These are phyloP conservation scores for Luffa aegyptiaca DNA, from an alignment of 306 rosid genomes.

Conservation along the genomic window DNA sequence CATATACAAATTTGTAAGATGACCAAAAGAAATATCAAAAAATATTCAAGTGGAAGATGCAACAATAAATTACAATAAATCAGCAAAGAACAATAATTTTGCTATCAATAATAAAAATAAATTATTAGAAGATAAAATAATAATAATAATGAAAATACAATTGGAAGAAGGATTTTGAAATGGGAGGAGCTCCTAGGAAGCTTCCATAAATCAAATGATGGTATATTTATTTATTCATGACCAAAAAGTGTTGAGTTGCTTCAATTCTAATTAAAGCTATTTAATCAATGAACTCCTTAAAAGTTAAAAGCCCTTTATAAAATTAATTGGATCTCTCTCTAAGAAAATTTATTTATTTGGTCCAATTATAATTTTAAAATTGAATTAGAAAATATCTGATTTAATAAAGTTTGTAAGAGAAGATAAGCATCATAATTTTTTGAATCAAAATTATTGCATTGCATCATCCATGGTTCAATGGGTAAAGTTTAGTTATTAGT, in stretches of 20 bases:
- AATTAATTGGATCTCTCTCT: neutral
- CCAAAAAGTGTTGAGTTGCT: neutral
- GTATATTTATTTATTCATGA: neutral
- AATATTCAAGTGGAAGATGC: neutral
- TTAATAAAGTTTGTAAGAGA: neutral
- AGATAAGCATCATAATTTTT: neutral
- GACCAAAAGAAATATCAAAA: neutral
- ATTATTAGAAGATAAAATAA: neutral
- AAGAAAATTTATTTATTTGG: neutral
- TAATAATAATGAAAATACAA: neutral
- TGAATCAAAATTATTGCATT: neutral
- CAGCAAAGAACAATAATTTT: neutral
- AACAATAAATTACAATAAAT: neutral
- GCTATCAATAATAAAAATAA: neutral
- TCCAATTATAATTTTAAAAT: neutral
- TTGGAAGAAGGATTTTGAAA: neutral
- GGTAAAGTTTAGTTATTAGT: neutral
- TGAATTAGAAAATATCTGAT: neutral
- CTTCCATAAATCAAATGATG: neutral
- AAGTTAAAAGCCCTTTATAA: neutral
- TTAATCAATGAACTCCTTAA: neutral
- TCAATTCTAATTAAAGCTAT: constrained; percentile 2
- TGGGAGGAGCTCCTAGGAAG: neutral
- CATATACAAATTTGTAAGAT: neutral
- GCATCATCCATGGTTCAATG: neutral